These are phyloP conservation scores for Chlorociboria aeruginascens DNA, from an alignment of 495 filamentous ascomycete genomes.

Conservation along the genomic window DNA sequence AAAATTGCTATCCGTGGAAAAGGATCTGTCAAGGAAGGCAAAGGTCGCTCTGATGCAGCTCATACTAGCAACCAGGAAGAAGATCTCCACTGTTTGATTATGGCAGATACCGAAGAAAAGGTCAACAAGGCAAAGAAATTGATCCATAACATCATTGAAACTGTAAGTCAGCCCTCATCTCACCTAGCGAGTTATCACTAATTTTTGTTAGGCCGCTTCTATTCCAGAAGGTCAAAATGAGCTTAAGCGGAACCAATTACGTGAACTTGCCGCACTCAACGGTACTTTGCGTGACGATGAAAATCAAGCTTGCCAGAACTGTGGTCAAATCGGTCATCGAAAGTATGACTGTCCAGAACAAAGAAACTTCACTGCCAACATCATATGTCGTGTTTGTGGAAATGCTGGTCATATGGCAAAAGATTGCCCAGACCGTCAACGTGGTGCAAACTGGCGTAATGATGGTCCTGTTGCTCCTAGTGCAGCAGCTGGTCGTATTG, in stretches of 20 bases:
- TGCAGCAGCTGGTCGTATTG: constrained; percentile 52
- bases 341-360: constrained; percentile 99
- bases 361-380: constrained; percentile 94
- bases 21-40: constrained; percentile 98
- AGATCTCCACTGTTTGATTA: constrained; percentile 96
- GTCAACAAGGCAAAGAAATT: constrained; percentile 96
- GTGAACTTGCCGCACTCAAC: constrained; percentile 92
- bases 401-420: constrained; percentile 88
- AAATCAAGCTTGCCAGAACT: constrained; percentile 99
- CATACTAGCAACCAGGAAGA: constrained; percentile 99
- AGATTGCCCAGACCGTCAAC: constrained; percentile 79
- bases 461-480: constrained; percentile 36
- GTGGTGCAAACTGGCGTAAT: constrained; percentile 86
- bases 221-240: constrained; percentile 98
- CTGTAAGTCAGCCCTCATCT: constrained; percentile 45
- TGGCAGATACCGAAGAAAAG: constrained; percentile 98
- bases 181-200: constrained; percentile 11
- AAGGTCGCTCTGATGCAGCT: constrained; percentile 94
- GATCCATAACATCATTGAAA: constrained; percentile 96
- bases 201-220: constrained; percentile 66
- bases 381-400: constrained; percentile 97
- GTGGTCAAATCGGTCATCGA: constrained; percentile 95
- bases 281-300: constrained; percentile 97
- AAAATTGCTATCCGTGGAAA: constrained; percentile 99
- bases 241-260: constrained; percentile 95